These are phyloP conservation scores for Petunia hybrid DNA, from an alignment of 305 asterid genomes.

Conservation along the genomic window DNA sequence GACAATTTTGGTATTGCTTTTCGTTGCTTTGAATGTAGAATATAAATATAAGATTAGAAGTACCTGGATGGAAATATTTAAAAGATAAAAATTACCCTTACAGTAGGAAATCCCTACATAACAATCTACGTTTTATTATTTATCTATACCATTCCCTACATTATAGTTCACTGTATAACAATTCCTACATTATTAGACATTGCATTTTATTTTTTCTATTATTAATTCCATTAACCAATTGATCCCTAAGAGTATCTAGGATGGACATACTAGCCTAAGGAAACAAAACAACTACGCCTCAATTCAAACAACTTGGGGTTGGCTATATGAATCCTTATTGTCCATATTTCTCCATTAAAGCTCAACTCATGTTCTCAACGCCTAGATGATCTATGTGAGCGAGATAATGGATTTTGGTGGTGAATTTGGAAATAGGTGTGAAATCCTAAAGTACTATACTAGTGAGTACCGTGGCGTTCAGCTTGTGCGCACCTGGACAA, in stretches of 20 bases:
- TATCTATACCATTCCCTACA: not conserved
- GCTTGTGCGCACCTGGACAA: too few species aligned
- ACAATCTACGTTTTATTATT: not conserved
- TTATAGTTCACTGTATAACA: not conserved
- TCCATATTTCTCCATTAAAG: too few species aligned
- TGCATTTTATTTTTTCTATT: too few species aligned
- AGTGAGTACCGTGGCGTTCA: too few species aligned
- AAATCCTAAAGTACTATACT: not conserved
- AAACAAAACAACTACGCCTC: too few species aligned
- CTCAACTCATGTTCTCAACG: not conserved
- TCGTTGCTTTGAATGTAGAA: not conserved
- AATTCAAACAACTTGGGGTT: too few species aligned
- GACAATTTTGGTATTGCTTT: not conserved
- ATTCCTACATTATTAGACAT: not conserved
- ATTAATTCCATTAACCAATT: not conserved
- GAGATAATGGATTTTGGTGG: slow-evolving; percentile 4
- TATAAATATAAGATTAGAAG: not conserved
- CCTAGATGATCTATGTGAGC: slow-evolving; percentile 15
- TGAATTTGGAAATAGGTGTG: slow-evolving; percentile 21
- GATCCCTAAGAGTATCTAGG: not conserved
- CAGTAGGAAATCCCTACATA: not conserved
- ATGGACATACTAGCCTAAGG: slow-evolving; percentile 10
- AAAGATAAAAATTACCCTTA: slow-evolving; percentile 26
- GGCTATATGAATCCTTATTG: too few species aligned
- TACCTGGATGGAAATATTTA: not conserved